Conservation (phyloP, 2,329 filamentous ascomycete species). For the Myriosclerotinia scirpicola region DNA sequence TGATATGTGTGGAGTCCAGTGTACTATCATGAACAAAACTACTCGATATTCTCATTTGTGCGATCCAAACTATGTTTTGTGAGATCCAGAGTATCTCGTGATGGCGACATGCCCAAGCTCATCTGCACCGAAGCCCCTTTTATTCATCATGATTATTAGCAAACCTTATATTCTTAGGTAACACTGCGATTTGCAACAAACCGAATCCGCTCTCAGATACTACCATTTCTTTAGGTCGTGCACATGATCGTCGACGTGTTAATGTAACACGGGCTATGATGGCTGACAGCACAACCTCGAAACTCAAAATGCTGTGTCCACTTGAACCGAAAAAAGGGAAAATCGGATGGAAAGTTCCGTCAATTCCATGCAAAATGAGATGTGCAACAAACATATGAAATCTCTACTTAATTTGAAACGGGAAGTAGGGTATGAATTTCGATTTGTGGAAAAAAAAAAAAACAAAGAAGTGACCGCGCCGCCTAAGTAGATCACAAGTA, state of each 20-base stretch:
- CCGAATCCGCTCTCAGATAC: neutral
- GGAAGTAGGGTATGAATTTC: neutral
- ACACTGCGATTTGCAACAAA: constrained; percentile 15
- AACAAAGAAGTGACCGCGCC: neutral
- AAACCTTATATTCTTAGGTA: constrained; percentile 19
- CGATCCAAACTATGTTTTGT: neutral
- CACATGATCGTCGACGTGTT: constrained; percentile 15
- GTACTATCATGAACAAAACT: neutral
- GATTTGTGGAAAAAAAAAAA: neutral
- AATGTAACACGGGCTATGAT: constrained; percentile 11
- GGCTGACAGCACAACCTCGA: neutral
- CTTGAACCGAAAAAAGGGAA: neutral
- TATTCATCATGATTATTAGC: neutral
- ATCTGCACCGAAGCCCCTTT: neutral
- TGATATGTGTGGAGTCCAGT: neutral
- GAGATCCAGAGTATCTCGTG: neutral
- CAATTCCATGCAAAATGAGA: constrained; percentile 6
- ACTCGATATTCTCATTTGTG: neutral
- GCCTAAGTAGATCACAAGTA: neutral
- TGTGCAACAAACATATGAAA: neutral
- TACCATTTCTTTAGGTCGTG: neutral
- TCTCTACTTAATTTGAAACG: neutral
- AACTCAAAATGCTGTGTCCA: constrained; percentile 8
- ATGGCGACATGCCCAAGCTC: neutral
- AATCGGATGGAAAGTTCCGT: neutral